Conservation (phyloP, 192 early-diverging fungal species). For the Coemansia sp. region DNA sequence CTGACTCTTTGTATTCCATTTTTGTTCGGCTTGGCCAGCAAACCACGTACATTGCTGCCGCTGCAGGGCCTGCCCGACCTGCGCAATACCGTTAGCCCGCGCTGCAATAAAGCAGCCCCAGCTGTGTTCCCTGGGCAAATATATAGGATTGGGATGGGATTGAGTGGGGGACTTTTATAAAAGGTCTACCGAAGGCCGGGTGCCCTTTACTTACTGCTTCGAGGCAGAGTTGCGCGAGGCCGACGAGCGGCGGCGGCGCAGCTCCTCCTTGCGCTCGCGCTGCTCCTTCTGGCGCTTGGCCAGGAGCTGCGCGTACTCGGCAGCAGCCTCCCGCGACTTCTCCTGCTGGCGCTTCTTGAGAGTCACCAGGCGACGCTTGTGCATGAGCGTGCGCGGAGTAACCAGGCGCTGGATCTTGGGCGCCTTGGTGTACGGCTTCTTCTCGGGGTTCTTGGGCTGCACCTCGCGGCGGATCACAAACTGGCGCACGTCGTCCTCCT, state of each 20-base stretch:
- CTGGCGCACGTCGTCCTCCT: constrained; percentile 99
- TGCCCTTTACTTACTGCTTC: constrained; percentile 40
- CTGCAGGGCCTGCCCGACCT: no score
- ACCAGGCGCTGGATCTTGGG: constrained; percentile 96
- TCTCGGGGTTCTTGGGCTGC: constrained; percentile 74
- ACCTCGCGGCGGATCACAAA: constrained; percentile 98
- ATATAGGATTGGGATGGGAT: no score
- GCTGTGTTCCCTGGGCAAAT: no score
- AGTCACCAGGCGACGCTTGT: constrained; percentile 84
- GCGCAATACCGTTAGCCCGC: no score
- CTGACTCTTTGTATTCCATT: no score
- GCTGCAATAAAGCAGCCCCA: no score
- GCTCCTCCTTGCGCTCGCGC: constrained; percentile 82
- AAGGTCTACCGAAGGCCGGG: constrained; percentile 23
- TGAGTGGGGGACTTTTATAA: no score
- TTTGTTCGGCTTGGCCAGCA: no score
- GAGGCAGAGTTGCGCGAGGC: constrained; percentile 53
- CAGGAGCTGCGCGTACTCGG: constrained; percentile 80
- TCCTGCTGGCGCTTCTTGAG: constrained; percentile 82
- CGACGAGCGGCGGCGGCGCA: constrained; percentile 53
- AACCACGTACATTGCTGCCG: no score
- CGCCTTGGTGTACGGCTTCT: constrained; percentile 95
- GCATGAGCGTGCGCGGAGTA: constrained; percentile 94
- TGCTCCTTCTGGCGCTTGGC: constrained; percentile 92
- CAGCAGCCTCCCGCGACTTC: constrained; percentile 64